phyloP scores from a whole-genome alignment of 2,329 filamentous ascomycete species.

The Hymenoscyphus salicellus region DNA sequence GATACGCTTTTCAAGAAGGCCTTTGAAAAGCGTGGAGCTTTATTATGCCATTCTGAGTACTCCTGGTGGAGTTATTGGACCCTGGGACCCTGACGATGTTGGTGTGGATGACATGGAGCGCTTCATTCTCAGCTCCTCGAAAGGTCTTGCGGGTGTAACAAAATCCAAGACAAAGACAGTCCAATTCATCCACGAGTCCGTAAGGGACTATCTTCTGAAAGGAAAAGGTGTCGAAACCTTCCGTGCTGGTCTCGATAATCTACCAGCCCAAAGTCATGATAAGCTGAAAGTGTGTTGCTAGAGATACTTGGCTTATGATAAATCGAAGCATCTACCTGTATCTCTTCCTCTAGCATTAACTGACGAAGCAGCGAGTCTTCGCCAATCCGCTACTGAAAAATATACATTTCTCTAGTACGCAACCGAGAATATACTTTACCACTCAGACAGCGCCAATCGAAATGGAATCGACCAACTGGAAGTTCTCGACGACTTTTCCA shows the following conservation, averaged over 20 bases:
- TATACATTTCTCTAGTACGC: slow-evolving; percentile 50
- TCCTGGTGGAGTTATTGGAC: slow-evolving; percentile 17
- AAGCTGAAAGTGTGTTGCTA: slow-evolving; percentile 28
- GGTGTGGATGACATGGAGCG: slow-evolving; percentile 34
- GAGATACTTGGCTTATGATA: slow-evolving; percentile 22
- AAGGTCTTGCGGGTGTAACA: slow-evolving; percentile 42
- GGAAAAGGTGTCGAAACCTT: neutral
- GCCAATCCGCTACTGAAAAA: slow-evolving; percentile 20
- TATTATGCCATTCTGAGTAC: slow-evolving; percentile 25
- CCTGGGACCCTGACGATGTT: slow-evolving; percentile 29
- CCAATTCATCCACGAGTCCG: slow-evolving; percentile 43
- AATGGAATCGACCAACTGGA: slow-evolving; percentile 34
- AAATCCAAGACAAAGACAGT: slow-evolving; percentile 33
- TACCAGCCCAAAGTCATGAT: slow-evolving; percentile 28
- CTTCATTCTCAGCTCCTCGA: slow-evolving; percentile 41
- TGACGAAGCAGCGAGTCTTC: slow-evolving; percentile 22
- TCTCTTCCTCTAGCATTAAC: slow-evolving; percentile 1
- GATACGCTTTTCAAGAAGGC: slow-evolving; percentile 47
- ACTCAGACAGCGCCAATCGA: slow-evolving; percentile 40
- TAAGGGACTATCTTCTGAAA: slow-evolving; percentile 41
- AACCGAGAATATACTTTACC: slow-evolving; percentile 40
- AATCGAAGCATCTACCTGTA: neutral
- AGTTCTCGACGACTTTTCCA: slow-evolving; percentile 37
- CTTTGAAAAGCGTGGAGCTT: slow-evolving; percentile 26
- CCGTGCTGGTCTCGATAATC: slow-evolving; percentile 32